These are phyloP conservation scores for Didymella pinodella DNA, from an alignment of 2,329 filamentous ascomycete genomes.

Conservation along the genomic window DNA sequence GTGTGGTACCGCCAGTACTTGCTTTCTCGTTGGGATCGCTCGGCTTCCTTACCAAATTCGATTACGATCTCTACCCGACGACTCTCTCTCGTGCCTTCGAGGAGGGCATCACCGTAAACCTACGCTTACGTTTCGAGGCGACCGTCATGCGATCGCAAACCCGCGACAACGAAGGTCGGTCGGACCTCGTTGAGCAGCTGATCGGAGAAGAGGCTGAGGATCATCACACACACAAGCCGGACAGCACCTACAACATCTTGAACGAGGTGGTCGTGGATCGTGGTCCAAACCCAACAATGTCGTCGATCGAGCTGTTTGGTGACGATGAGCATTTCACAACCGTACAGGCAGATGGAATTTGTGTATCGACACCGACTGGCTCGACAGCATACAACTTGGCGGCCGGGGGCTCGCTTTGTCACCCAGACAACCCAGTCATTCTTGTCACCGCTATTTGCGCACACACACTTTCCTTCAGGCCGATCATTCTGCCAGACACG, in stretches of 20 bases:
- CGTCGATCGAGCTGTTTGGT: slow-evolving; percentile 87
- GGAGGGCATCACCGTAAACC: slow-evolving; percentile 86
- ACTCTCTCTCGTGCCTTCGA: slow-evolving; percentile 76
- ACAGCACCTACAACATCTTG: slow-evolving; percentile 85
- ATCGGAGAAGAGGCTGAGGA: slow-evolving; percentile 87
- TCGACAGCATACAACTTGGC: slow-evolving; percentile 96
- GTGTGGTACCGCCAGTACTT: slow-evolving; percentile 90
- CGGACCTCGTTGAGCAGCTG: slow-evolving; percentile 79
- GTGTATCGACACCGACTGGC: slow-evolving; percentile 91
- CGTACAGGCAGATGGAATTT: slow-evolving; percentile 89
- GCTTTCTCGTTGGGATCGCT: slow-evolving; percentile 91
- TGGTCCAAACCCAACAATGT: slow-evolving; percentile 94
- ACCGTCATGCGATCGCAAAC: slow-evolving; percentile 85
- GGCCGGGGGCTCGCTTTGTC: slow-evolving; percentile 91
- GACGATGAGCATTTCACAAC: slow-evolving; percentile 97
- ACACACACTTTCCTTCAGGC: slow-evolving; percentile 92
- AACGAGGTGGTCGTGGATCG: slow-evolving; percentile 98
- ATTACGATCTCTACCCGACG: slow-evolving; percentile 76
- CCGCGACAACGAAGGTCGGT: slow-evolving; percentile 45
- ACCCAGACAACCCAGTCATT: slow-evolving; percentile 96
- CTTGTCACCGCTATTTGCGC: slow-evolving; percentile 93
- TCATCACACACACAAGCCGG: slow-evolving; percentile 82
- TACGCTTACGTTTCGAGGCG: slow-evolving; percentile 89
- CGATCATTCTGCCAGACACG: slow-evolving; percentile 95
- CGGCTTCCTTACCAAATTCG: slow-evolving; percentile 96